Percentiles rank a stretch among this genome's conserved stretches.
Evolutionary conservation across 179 eudicot species (phyloP).

Genomic region (Sideroxylon spinosum): DNA sequence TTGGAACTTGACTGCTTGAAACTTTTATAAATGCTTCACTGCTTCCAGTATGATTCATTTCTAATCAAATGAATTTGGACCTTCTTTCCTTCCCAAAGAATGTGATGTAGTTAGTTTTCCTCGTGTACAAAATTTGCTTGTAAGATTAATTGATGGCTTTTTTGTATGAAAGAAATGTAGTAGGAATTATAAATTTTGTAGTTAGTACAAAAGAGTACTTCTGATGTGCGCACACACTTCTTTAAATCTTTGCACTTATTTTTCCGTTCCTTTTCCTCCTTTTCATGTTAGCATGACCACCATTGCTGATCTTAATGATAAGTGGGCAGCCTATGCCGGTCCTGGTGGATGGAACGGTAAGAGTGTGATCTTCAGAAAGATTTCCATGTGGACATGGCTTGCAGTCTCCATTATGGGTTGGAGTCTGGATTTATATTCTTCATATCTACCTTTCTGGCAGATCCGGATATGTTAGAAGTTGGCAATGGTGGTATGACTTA

Average conservation of each 20-base stretch:
- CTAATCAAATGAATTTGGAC: neutral
- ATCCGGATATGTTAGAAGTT: conserved; percentile 99
- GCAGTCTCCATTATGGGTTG: conserved; percentile 13
- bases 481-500: conserved; percentile 97
- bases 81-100: neutral
- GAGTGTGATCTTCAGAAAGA: conserved; percentile 17
- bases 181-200: no score
- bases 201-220: neutral
- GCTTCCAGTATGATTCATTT: neutral
- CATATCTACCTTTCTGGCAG: conserved; percentile 33
- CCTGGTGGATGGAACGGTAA: conserved; percentile 99
- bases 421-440: conserved; percentile 13
- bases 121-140: neutral
- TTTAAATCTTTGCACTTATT: neutral
- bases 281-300: conserved; percentile 65
- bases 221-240: neutral
- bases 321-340: conserved; percentile 96
- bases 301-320: conserved; percentile 89
- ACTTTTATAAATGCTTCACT: neutral
- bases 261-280: conserved; percentile 8
- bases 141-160: conserved; percentile 1
- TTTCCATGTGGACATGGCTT: conserved; percentile 5
- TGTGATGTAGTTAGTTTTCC: conserved; percentile 6
- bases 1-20: neutral
- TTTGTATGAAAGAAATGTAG: neutral